These are phyloP conservation scores for Coemansia nantahalensis DNA, from an alignment of 192 early-diverging fungal genomes.

Conservation along the genomic window DNA sequence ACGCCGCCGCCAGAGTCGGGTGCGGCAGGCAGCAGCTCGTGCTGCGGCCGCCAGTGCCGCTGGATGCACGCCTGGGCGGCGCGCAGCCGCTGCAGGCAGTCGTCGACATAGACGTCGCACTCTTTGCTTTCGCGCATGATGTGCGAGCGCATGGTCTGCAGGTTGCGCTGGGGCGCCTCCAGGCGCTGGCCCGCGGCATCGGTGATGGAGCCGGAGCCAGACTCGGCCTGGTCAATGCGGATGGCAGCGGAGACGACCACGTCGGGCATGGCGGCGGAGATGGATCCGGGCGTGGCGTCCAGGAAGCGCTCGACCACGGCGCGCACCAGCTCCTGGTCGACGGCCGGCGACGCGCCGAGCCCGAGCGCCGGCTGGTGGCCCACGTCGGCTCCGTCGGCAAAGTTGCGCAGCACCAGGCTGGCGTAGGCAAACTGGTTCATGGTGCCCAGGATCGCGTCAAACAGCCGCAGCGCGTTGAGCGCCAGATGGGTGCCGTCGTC, in stretches of 20 bases:
- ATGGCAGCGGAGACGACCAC: constrained; percentile 26
- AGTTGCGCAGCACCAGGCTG: constrained; percentile 59
- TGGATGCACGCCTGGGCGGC: constrained; percentile 4
- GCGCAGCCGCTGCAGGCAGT: constrained; percentile 21
- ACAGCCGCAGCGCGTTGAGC: constrained; percentile 57
- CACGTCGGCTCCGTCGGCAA: constrained; percentile 8
- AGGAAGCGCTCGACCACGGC: constrained; percentile 48
- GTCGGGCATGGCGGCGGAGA: constrained; percentile 38
- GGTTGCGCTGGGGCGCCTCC: constrained; percentile 4
- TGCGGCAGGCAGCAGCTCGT: not conserved
- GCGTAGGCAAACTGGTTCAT: constrained; percentile 62
- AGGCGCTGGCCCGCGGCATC: not conserved
- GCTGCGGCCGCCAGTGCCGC: constrained; percentile 12
- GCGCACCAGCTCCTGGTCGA: constrained; percentile 44
- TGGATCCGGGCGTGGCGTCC: constrained; percentile 33
- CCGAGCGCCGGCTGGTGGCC: constrained; percentile 42
- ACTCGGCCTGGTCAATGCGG: constrained; percentile 9
- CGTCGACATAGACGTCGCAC: constrained; percentile 45
- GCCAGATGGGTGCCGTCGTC: constrained; percentile 49
- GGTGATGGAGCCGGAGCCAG: not conserved
- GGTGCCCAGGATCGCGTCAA: constrained; percentile 59
- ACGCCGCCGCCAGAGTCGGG: not conserved
- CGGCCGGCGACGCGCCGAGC: constrained; percentile 24
- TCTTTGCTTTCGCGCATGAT: constrained; percentile 35
- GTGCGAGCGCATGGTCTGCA: constrained; percentile 5